A percentile compares a stretch with the other conserved stretches of the same genome.
These are phyloP conservation scores for Cryphonectria japonica DNA, from an alignment of 2,329 filamentous ascomycete species.

Conservation along the genomic window DNA sequence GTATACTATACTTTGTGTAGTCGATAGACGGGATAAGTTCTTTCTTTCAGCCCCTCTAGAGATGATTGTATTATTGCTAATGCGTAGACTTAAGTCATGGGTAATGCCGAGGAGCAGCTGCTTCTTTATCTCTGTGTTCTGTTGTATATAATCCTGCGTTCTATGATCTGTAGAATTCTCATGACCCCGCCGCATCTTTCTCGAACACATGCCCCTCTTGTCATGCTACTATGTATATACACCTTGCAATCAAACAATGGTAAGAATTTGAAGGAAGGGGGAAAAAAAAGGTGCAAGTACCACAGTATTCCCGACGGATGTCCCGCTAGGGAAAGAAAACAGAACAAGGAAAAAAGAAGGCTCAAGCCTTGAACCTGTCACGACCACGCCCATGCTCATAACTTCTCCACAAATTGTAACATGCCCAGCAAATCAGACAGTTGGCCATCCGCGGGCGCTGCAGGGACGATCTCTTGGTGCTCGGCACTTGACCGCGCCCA, in stretches of 20 bases:
- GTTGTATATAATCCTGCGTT: background rate
- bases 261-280: background rate
- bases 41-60: background rate
- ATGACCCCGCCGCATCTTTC: background rate
- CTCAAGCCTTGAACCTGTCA: background rate
- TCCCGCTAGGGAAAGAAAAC: background rate
- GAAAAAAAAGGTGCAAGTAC: background rate
- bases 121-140: background rate
- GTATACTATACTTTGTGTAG: background rate
- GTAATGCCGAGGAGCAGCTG: background rate
- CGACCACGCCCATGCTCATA: background rate
- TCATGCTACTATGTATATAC: too few species aligned
- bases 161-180: background rate
- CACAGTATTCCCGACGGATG: background rate
- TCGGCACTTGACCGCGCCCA: constrained; percentile 27
- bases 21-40: background rate
- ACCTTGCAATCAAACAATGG: background rate
- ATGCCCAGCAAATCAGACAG: constrained; percentile 17
- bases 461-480: constrained; percentile 27
- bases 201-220: background rate
- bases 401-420: background rate
- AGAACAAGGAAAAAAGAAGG: background rate
- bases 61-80: background rate
- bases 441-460: constrained; percentile 7
- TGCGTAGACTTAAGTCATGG: background rate